Conservation (phyloP, 805 yeast species). For the Millerozyma miso region DNA sequence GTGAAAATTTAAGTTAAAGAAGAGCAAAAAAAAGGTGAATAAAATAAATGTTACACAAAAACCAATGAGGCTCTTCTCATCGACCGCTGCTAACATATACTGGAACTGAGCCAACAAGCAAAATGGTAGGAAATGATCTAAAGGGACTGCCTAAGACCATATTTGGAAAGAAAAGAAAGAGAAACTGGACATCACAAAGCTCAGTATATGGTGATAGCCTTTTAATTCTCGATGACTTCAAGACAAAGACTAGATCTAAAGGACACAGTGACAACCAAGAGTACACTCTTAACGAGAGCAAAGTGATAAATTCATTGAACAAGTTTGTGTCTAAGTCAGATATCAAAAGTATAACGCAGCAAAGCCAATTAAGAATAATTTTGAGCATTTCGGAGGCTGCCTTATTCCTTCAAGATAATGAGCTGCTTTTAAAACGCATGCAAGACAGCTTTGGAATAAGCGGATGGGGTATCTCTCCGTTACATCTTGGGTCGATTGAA, state of each 20-base stretch:
- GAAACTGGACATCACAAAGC: slow-evolving; percentile 2
- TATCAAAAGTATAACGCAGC: background rate
- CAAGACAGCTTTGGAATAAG: slow-evolving; percentile 17
- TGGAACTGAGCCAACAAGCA: no score
- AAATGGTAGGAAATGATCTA: background rate
- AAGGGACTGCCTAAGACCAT: background rate
- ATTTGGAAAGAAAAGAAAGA: slow-evolving; percentile 5
- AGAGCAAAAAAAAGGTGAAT: background rate
- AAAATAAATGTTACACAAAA: background rate
- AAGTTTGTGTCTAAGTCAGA: slow-evolving; percentile 10
- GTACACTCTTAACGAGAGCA: slow-evolving; percentile 19
- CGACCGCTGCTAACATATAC: no score
- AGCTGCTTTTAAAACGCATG: slow-evolving; percentile 9
- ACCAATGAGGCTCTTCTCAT: no score
- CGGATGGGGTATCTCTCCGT: slow-evolving; percentile 18
- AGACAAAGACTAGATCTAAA: background rate
- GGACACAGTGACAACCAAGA: slow-evolving; percentile 1
- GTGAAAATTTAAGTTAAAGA: background rate
- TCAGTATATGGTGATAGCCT: background rate
- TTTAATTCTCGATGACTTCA: slow-evolving; percentile 4
- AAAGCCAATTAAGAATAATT: slow-evolving; percentile 9
- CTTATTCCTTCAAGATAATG: slow-evolving; percentile 15
- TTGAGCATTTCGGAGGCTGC: slow-evolving; percentile 22
- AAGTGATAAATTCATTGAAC: slow-evolving; percentile 20
- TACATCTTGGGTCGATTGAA: slow-evolving; percentile 24